Evolutionary conservation across 2,329 filamentous ascomycete species (phyloP), one percentile per base, ranked within the genome.

Genomic region (Zymoseptoria crescenta): DNA sequence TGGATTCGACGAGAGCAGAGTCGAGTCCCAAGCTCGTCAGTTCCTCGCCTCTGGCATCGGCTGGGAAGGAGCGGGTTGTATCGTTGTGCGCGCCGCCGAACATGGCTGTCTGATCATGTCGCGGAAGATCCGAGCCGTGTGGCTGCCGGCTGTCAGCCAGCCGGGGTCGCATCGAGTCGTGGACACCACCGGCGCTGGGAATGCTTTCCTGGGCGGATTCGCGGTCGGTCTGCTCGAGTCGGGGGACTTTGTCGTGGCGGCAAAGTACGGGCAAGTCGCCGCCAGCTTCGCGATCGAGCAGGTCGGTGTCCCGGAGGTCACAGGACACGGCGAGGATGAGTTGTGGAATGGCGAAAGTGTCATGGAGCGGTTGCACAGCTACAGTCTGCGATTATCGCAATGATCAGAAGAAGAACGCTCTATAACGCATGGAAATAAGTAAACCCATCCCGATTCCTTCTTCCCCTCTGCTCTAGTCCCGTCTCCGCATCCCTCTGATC

Each of bases 321-420:
- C 69, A 54, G 65, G 69, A 8, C 61, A 58, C 54, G 49, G 57
- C 35, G 59, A 72, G 13, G 68, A 69, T 3, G 79, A 81, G 67
- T 69, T 65, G 19, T 81, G 79, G 79, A 81, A 81, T 62, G 74
- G 73, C n/a, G 71, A 73, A 27, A 65, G 64, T 45, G 75, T 78
- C 51, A 63, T 68, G 56, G 72, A 77, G 52, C 74, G 78, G 59
- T 64, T 80, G 58, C 67, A 59, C 35, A 45, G 35, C 35, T 45
- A 45, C 35, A 45, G 35, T 13, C 35, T 2, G 4, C 24, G 24
- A 24, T 24, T 24, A 24, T 24, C 24, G 24, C 24, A 24, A 24
- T 24, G 2, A 24, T 24, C 24, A 2, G 24, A 24, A 24, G 24
- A 24, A 2, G 24, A 24, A 45, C 13, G 13, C 35, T 45, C n/a